Evolutionary conservation across 139 green algal genomes (phyloP).

Genomic region (Volvox africanus): DNA sequence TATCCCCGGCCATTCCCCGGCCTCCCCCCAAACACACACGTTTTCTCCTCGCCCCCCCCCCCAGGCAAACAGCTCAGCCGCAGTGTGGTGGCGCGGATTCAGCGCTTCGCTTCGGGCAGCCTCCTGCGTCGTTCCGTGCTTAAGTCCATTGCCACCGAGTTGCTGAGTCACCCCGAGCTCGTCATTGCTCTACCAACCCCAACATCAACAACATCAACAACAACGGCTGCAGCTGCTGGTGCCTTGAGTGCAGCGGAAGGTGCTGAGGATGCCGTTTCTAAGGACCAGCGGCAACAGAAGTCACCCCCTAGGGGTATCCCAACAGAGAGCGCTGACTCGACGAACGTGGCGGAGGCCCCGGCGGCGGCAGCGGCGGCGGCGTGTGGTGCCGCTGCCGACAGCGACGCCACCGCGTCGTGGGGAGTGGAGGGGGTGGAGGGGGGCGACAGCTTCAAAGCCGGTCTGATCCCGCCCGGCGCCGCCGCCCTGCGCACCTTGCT

Average conservation of each 20-base stretch:
- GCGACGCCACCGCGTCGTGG: neutral
- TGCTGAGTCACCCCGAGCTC: constrained; percentile 62
- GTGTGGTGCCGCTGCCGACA: neutral
- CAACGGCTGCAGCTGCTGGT: neutral
- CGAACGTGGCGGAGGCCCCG: neutral
- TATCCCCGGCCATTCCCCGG: neutral
- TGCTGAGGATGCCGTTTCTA: neutral
- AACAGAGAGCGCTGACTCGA: neutral
- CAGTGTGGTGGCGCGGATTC: constrained; percentile 86
- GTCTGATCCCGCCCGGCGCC: no score
- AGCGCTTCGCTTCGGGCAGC: constrained; percentile 76
- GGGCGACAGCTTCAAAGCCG: no score
- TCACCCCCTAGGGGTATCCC: no score
- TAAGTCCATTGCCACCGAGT: constrained; percentile 86
- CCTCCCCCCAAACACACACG: no score
- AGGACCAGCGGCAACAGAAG: no score
- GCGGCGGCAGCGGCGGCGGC: neutral
- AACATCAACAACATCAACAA: neutral
- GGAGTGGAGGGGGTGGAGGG: no score
- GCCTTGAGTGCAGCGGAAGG: neutral
- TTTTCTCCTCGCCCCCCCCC: neutral
- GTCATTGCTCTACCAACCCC: neutral
- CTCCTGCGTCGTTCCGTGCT: constrained; percentile 85
- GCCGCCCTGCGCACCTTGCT: neutral
- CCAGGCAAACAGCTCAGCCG: constrained; percentile 61